Evolutionary conservation across 176 grass and related monocot species (phyloP).

Genomic region (Lolium rigidum): DNA sequence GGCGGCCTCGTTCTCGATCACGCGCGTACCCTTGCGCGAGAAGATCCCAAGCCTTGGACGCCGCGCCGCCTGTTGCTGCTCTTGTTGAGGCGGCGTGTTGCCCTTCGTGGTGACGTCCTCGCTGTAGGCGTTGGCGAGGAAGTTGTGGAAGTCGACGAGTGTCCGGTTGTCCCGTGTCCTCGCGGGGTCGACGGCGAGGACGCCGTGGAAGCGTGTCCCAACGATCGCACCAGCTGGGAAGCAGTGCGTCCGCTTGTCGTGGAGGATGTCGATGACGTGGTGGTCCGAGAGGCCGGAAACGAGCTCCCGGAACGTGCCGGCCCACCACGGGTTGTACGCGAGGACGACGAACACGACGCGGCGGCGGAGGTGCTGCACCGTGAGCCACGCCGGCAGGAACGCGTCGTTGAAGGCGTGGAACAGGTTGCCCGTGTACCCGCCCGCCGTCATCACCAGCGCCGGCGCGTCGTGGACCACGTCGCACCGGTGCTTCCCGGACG

Average conservation of each 20-base stretch:
- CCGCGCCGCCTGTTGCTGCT: not conserved
- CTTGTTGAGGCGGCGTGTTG: no score
- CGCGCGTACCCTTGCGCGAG: slow-evolving; percentile 62
- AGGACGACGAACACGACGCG: slow-evolving; percentile 61
- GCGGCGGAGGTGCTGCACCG: slow-evolving; percentile 63
- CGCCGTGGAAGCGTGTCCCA: slow-evolving; percentile 65
- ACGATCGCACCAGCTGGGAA: slow-evolving; percentile 60
- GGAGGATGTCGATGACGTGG: slow-evolving; percentile 53
- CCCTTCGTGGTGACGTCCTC: not conserved
- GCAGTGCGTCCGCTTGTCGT: slow-evolving; percentile 71
- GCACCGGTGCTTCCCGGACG: slow-evolving; percentile 30
- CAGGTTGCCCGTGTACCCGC: slow-evolving; percentile 70
- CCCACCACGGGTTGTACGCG: slow-evolving; percentile 67
- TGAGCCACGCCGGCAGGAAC: slow-evolving; percentile 66
- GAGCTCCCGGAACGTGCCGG: slow-evolving; percentile 60
- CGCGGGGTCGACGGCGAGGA: slow-evolving; percentile 44
- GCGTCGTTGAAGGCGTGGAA: slow-evolving; percentile 82
- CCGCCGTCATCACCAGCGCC: slow-evolving; percentile 61
- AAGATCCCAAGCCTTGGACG: slow-evolving; percentile 55
- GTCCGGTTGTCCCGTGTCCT: slow-evolving; percentile 46
- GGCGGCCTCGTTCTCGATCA: slow-evolving; percentile 69
- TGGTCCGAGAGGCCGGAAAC: slow-evolving; percentile 47
- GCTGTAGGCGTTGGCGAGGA: slow-evolving; percentile 50
- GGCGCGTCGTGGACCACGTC: slow-evolving; percentile 74
- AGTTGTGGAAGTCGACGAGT: slow-evolving; percentile 49